Evolutionary conservation across 2,329 filamentous ascomycete species (phyloP).

Genomic region (Fusarium pseudoanthophilum): DNA sequence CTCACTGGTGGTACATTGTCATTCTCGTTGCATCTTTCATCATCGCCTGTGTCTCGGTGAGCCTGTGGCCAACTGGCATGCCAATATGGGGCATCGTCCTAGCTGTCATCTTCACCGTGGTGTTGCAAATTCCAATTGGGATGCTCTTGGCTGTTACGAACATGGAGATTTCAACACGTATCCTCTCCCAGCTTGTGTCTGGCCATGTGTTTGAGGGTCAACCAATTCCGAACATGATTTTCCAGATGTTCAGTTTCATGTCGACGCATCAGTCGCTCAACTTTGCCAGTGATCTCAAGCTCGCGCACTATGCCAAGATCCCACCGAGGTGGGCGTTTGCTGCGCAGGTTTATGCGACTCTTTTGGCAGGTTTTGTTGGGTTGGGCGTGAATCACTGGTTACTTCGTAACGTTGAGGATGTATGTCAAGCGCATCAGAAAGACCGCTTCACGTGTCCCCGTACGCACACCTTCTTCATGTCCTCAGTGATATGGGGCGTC

Average conservation of each 20-base stretch:
- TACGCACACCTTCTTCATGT: conserved; percentile 66
- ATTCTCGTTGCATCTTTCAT: conserved; percentile 60
- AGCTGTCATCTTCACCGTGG: conserved; percentile 60
- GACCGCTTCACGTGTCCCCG: conserved; percentile 63
- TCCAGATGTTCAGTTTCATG: conserved; percentile 75
- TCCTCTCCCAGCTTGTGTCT: conserved; percentile 73
- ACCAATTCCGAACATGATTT: conserved; percentile 76
- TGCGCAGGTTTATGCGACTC: conserved; percentile 63
- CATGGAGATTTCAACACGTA: conserved; percentile 68
- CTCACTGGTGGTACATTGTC: conserved; percentile 64
- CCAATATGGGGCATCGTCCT: conserved; percentile 63
- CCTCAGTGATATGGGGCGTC: conserved; percentile 73
- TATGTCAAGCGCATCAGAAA: conserved; percentile 64
- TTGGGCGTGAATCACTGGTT: conserved; percentile 71
- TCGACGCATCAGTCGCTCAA: conserved; percentile 69
- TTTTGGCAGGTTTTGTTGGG: conserved; percentile 65
- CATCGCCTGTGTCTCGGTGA: conserved; percentile 51
- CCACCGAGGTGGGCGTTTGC: conserved; percentile 65
- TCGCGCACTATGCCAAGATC: conserved; percentile 71
- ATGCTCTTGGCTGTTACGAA: conserved; percentile 67
- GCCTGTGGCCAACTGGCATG: conserved; percentile 61
- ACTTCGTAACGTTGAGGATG: conserved; percentile 63
- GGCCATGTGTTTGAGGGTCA: conserved; percentile 74
- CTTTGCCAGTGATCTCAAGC: conserved; percentile 69
- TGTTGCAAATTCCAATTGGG: conserved; percentile 65